Evolutionary conservation across 306 rosid species (phyloP), one percentile per base, ranked within the genome.

Genomic region (Quercus berberidifolia): DNA sequence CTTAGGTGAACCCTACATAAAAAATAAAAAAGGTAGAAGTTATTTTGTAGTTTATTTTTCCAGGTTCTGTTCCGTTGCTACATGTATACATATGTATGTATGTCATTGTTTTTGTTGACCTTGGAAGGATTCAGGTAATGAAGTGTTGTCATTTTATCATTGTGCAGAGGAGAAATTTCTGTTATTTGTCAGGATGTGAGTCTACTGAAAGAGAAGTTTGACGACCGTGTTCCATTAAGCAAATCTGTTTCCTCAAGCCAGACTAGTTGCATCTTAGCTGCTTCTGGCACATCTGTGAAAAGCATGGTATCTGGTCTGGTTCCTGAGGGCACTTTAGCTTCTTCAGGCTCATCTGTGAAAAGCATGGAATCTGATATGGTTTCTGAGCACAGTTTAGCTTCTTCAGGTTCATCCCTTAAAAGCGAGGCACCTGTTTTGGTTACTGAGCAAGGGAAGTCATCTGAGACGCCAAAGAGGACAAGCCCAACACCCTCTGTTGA

Each of bases 131-230:
- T 17, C 38, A 6, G 30, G n/a, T 26, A 63, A 3, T 26, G 18
- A 30, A 63, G 19, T 26, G 20, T 6, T 80, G 9, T 69, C 65
- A 41, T 75, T 74, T 77, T 76, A 9, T 69, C 78, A 70, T 68
- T 67, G 78, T 74, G 89, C 93, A 94, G 97, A 78, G 98, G 97
- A 83, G 96, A 94, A 84, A 89, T 92, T 54, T 90, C 94, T 55
- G 98, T 94, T 38, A 90, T 90, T 62, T 90, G 96, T 76, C 85
- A 90, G 83, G 97, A 94, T 69, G 88, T 92, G 63, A 79, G 81
- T 77, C 89, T 83, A 78, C 88, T 96, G 75, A 96, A 93, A 76
- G 96, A 88, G 69, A 96, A 90, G 82, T 96, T 93, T 82, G 99
- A 96, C 84, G 89, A 90, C 38, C 84, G 86, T 57, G 84, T 93